Percentiles rank a stretch among this genome's conserved stretches.
Conservation (phyloP, 139 green algal species). For the Haematococcus sp. region DNA sequence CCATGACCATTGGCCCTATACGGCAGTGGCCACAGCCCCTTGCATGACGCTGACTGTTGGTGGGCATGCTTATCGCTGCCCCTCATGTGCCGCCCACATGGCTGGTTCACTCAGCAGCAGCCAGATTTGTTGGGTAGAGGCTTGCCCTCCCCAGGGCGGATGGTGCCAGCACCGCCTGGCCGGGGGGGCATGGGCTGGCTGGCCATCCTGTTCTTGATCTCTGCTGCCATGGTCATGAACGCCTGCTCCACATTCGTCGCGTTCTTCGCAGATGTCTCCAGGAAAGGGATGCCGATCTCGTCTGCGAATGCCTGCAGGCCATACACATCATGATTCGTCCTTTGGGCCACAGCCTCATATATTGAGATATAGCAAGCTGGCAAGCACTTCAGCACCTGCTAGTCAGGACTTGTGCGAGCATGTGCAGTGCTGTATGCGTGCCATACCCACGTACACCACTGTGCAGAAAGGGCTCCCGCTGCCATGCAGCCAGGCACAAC, state of each 20-base stretch:
- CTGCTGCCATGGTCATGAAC: constrained; percentile 99
- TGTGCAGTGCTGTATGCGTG: neutral
- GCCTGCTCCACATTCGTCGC: constrained; percentile 98
- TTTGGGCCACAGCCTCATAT: constrained; percentile 9
- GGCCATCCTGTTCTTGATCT: constrained; percentile 99
- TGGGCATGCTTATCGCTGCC: too few relatives aligned
- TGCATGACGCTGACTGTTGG: too few relatives aligned
- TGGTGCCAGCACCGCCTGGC: constrained; percentile 56
- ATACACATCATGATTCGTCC: neutral
- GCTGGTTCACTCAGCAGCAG: constrained; percentile 93
- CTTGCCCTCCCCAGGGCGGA: constrained; percentile 80
- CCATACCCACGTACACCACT: neutral
- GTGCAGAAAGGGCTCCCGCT: too few relatives aligned
- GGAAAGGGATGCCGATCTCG: constrained; percentile 98
- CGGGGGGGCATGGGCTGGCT: constrained; percentile 77
- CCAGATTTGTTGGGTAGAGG: constrained; percentile 71
- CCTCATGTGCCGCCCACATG: too few relatives aligned
- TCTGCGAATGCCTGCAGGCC: constrained; percentile 89
- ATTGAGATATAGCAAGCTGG: constrained; percentile 17
- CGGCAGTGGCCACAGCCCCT: too few relatives aligned
- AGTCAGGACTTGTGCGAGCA: neutral
- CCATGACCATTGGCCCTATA: too few relatives aligned
- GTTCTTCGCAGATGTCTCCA: constrained; percentile 98
- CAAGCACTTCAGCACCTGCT: neutral
- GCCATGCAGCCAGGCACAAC: too few relatives aligned